These are phyloP conservation scores for Colletotrichum incanum DNA, from an alignment of 2,329 filamentous ascomycete genomes.

Conservation along the genomic window DNA sequence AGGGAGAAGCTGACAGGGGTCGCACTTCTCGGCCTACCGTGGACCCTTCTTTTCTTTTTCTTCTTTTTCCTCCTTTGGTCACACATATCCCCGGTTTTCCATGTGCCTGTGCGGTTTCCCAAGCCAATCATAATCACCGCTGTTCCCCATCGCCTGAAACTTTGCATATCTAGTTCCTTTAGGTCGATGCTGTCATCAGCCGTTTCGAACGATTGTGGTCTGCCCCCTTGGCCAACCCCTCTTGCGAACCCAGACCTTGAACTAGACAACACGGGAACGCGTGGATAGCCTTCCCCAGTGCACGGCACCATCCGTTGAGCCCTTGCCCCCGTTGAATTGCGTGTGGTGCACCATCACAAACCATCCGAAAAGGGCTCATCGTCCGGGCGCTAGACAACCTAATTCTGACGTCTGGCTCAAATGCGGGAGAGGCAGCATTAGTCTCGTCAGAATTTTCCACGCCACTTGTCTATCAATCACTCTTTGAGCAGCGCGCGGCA, in stretches of 20 bases:
- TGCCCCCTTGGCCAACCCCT: constrained; percentile 18
- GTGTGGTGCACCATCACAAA: constrained; percentile 29
- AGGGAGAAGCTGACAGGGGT: neutral
- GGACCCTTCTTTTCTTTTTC: constrained; percentile 23
- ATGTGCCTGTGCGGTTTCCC: neutral
- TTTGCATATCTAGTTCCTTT: neutral
- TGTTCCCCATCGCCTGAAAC: neutral
- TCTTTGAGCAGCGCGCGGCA: neutral
- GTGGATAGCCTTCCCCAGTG: constrained; percentile 5
- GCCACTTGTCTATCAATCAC: constrained; percentile 15
- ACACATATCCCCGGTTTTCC: constrained; percentile 6
- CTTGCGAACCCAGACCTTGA: constrained; percentile 8
- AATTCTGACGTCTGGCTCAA: constrained; percentile 28
- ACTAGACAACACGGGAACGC: constrained; percentile 3
- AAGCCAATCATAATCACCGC: constrained; percentile 6
- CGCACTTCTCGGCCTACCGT: neutral
- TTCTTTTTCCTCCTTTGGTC: neutral
- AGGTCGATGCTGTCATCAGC: constrained; percentile 1
- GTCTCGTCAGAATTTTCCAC: constrained; percentile 2
- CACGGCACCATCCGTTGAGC: constrained; percentile 2
- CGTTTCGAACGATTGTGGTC: neutral
- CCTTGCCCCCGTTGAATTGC: constrained; percentile 20
- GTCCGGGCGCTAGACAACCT: constrained; percentile 34
- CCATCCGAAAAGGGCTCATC: constrained; percentile 29
- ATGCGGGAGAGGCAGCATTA: constrained; percentile 12